A percentile compares a stretch with the other conserved stretches of the same genome.
Conservation (phyloP, 768 basidiomycete genomes). For the Suillus tomentosus region DNA sequence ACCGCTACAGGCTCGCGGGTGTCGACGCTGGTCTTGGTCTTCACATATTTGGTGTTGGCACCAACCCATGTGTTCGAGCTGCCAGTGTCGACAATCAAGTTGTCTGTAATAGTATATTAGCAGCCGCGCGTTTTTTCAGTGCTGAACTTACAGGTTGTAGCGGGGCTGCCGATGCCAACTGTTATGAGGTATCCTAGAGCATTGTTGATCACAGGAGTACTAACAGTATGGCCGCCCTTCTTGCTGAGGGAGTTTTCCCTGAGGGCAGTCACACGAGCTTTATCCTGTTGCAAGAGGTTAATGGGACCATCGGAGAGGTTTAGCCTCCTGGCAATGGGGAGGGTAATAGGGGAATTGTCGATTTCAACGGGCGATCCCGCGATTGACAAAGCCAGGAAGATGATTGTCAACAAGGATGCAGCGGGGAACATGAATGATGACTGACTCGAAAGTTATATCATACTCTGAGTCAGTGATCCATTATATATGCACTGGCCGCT, state of each 20-base stretch:
- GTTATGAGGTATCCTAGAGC: constrained; percentile 35
- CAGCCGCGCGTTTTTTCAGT: background rate
- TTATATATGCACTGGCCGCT: background rate
- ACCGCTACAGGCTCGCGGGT: constrained; percentile 53
- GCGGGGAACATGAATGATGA: constrained; percentile 29
- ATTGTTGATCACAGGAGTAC: constrained; percentile 43
- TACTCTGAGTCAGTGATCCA: background rate
- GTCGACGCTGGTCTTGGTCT: constrained; percentile 50
- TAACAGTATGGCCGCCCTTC: constrained; percentile 22
- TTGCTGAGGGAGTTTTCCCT: background rate
- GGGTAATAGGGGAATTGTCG: constrained; percentile 40
- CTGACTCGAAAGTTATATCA: constrained; percentile 14
- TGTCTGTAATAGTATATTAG: constrained; percentile 37
- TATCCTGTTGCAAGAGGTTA: constrained; percentile 53
- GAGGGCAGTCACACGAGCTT: constrained; percentile 43
- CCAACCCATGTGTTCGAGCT: constrained; percentile 80
- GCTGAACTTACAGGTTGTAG: constrained; percentile 47
- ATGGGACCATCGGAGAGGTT: constrained; percentile 47
- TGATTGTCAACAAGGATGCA: constrained; percentile 43
- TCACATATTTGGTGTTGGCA: constrained; percentile 45
- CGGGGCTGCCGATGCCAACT: constrained; percentile 57
- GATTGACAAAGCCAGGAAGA: constrained; percentile 49
- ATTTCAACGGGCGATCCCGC: constrained; percentile 45
- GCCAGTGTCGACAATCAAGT: constrained; percentile 57
- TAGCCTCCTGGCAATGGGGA: constrained; percentile 54